Evolutionary conservation across 164 flowering plant genomes (phyloP).

Genomic region (Malania oleifera): DNA sequence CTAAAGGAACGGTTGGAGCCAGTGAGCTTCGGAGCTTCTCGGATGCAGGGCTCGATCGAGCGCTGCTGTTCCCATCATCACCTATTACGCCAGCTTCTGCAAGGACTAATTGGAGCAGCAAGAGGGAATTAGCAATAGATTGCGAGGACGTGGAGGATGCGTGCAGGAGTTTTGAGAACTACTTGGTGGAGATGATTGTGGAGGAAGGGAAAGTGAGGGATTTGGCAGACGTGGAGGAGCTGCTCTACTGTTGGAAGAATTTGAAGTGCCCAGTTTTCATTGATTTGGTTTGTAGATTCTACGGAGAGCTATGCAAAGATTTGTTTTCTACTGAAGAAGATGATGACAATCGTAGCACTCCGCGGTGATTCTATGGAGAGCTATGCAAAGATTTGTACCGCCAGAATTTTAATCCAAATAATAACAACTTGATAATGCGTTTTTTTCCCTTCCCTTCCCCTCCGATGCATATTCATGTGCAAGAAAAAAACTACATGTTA

Average conservation of each 20-base stretch:
- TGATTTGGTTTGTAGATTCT: constrained; percentile 72
- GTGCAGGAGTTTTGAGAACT: constrained; percentile 85
- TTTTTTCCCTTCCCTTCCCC: no score
- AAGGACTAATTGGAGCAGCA: constrained; percentile 11
- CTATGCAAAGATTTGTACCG: no score
- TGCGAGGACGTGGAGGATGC: constrained; percentile 49
- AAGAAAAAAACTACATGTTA: no score
- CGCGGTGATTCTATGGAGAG: constrained; percentile 1
- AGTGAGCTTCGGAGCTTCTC: constrained; percentile 40
- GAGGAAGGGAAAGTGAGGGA: constrained; percentile 73
- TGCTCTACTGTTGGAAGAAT: constrained; percentile 77
- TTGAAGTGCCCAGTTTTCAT: constrained; percentile 66
- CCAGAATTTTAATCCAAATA: no score
- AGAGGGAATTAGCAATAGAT: constrained; percentile 3
- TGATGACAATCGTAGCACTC: background rate
- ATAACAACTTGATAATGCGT: no score
- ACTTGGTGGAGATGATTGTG: constrained; percentile 75
- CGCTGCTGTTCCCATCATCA: constrained; percentile 40
- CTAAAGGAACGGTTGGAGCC: constrained; percentile 28
- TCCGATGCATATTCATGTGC: no score
- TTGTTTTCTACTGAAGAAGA: constrained; percentile 47
- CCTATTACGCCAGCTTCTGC: constrained; percentile 54
- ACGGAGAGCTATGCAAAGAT: constrained; percentile 88
- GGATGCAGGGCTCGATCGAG: constrained; percentile 18
- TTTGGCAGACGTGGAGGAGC: constrained; percentile 77